Conservation (phyloP, 2,329 filamentous ascomycete genomes). For the Pseudocercospora cruenta region DNA sequence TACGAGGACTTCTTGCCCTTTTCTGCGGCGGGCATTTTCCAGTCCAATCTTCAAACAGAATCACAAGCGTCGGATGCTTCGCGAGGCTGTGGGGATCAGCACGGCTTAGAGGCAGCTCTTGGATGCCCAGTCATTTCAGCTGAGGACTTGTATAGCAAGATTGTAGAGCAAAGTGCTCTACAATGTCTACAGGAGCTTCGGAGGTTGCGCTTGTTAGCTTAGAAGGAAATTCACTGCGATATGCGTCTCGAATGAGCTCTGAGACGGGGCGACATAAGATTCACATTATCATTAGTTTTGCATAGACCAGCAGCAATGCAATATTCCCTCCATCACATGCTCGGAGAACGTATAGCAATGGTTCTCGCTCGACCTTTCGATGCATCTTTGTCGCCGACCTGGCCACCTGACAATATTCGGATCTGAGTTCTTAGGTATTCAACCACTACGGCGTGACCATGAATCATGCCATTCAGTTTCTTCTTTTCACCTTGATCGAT, state of each 20-base stretch:
- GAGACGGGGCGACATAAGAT: no score
- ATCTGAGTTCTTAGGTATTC: slow-evolving; percentile 1
- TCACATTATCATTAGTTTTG: neutral
- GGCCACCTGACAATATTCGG: neutral
- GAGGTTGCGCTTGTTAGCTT: neutral
- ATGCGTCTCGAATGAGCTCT: no score
- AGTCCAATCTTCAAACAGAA: neutral
- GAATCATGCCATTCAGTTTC: neutral
- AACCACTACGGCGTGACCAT: neutral
- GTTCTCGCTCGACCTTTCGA: neutral
- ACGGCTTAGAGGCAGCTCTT: neutral
- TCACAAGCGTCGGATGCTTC: neutral
- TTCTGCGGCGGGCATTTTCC: neutral
- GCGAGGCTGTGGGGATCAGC: neutral
- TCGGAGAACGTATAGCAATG: neutral
- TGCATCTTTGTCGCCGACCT: neutral
- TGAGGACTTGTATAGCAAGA: neutral
- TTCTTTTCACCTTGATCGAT: neutral
- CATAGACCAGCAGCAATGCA: neutral
- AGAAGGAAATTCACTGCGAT: no score
- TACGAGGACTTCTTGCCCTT: neutral
- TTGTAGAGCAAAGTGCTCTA: neutral
- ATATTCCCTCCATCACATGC: neutral
- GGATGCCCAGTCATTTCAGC: neutral
- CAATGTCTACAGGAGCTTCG: neutral